These are phyloP conservation scores for Salix caprea DNA, from an alignment of 345 rosid species.

Conservation along the genomic window DNA sequence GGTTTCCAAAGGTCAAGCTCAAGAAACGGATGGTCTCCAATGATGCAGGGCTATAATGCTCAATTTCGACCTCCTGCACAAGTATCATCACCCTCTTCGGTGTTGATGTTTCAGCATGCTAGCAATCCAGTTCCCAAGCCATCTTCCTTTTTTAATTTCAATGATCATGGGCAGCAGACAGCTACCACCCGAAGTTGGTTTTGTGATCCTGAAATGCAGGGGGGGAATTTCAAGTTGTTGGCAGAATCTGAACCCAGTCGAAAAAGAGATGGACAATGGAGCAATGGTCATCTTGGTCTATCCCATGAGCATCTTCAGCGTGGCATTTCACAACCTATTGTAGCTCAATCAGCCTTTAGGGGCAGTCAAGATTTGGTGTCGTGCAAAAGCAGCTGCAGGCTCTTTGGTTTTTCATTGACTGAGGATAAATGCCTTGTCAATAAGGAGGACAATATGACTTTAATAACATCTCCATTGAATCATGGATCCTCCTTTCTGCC, in stretches of 20 bases:
- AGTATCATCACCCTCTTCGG: constrained; percentile 78
- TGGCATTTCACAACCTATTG: constrained; percentile 24
- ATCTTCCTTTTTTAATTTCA: constrained; percentile 8
- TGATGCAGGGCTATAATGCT: constrained; percentile 38
- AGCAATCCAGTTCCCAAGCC: constrained; percentile 23
- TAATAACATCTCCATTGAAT: constrained; percentile 25
- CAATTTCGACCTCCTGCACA: constrained; percentile 36
- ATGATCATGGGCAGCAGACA: constrained; percentile 25
- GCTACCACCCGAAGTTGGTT: constrained; percentile 10
- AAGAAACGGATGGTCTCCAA: constrained; percentile 52
- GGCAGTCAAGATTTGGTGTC: constrained; percentile 39
- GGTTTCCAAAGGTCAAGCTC: constrained; percentile 39
- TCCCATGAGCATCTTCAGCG: constrained; percentile 25
- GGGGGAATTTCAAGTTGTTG: constrained; percentile 18
- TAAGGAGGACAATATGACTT: constrained; percentile 25
- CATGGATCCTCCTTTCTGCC: constrained; percentile 38
- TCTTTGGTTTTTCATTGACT: constrained; percentile 84
- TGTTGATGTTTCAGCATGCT: constrained; percentile 54
- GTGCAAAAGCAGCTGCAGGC: constrained; percentile 76
- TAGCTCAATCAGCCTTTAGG: constrained; percentile 23
- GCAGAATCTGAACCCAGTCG: not conserved
- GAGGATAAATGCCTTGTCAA: constrained; percentile 45
- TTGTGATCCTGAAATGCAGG: constrained; percentile 15
- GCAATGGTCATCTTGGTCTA: constrained; percentile 13
- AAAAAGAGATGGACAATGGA: constrained; percentile 16